Conservation (phyloP, 306 rosid species). For the Vicia faba region DNA sequence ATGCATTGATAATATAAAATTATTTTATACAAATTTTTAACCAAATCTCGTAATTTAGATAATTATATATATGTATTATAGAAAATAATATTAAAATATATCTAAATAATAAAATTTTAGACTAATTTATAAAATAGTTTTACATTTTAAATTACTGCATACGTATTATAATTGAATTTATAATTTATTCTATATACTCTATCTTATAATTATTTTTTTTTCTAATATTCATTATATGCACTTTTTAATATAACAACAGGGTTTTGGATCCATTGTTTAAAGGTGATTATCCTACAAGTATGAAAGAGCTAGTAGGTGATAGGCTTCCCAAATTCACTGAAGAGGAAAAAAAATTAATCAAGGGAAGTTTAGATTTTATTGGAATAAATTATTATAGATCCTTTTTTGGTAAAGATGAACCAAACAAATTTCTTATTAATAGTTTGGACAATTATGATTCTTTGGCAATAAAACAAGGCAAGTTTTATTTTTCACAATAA, state of each 20-base stretch:
- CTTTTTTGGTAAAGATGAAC: constrained; percentile 19
- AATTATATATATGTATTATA: too few species aligned
- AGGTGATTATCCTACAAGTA: constrained; percentile 38
- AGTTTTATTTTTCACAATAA: background rate
- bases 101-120: background rate
- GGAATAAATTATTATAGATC: constrained; percentile 46
- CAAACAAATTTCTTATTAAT: background rate
- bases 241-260: constrained; percentile 21
- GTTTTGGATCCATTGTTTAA: constrained; percentile 30
- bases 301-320: constrained; percentile 36
- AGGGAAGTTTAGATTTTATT: constrained; percentile 40
- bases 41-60: too few species aligned
- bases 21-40: too few species aligned
- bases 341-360: constrained; percentile 17
- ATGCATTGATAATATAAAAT: too few species aligned
- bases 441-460: constrained; percentile 5
- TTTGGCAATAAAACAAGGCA: constrained; percentile 9
- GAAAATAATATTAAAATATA: too few species aligned
- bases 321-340: constrained; percentile 40
- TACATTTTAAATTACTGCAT: too few species aligned
- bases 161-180: too few species aligned
- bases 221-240: background rate
- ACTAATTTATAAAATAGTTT: too few species aligned
- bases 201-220: too few species aligned
- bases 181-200: too few species aligned